These are phyloP conservation scores for Cicer cuneatum DNA, from an alignment of 306 rosid genomes.

Conservation along the genomic window DNA sequence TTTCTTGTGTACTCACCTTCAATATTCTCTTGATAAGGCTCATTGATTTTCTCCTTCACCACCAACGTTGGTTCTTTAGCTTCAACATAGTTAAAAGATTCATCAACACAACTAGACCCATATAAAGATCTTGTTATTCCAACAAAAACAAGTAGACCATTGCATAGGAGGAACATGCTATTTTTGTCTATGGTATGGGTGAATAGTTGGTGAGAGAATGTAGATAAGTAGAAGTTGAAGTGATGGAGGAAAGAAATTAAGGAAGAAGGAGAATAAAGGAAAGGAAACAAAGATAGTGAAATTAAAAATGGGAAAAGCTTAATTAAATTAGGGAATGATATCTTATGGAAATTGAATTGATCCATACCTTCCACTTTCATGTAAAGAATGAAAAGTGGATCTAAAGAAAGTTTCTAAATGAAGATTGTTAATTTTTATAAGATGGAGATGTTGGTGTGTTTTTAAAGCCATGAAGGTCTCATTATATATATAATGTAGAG, in stretches of 20 bases:
- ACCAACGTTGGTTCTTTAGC: neutral
- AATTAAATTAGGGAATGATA: constrained; percentile 43
- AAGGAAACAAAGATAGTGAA: constrained; percentile 57
- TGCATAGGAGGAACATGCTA: constrained; percentile 69
- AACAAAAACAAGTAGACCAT: constrained; percentile 70
- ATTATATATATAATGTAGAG: constrained; percentile 24
- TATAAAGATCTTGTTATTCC: constrained; percentile 57
- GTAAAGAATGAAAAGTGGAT: constrained; percentile 27
- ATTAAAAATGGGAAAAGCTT: constrained; percentile 52
- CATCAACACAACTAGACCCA: constrained; percentile 36
- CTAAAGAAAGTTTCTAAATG: constrained; percentile 18
- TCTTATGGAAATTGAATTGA: constrained; percentile 41
- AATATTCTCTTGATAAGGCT: neutral
- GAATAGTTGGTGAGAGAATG: constrained; percentile 55
- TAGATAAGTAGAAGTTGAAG: constrained; percentile 55
- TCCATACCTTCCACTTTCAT: constrained; percentile 49
- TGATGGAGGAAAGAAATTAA: constrained; percentile 49
- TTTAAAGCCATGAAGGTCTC: constrained; percentile 22
- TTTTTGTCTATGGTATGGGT: constrained; percentile 73
- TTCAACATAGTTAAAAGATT: constrained; percentile 37
- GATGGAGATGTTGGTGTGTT: constrained; percentile 16
- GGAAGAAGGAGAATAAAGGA: constrained; percentile 52
- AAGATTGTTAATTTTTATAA: constrained; percentile 19
- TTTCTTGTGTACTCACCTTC: constrained; percentile 29
- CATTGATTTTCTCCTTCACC: neutral